phyloP scores from a whole-genome alignment of 495 filamentous ascomycete species.

The Bombardia bombarda region DNA sequence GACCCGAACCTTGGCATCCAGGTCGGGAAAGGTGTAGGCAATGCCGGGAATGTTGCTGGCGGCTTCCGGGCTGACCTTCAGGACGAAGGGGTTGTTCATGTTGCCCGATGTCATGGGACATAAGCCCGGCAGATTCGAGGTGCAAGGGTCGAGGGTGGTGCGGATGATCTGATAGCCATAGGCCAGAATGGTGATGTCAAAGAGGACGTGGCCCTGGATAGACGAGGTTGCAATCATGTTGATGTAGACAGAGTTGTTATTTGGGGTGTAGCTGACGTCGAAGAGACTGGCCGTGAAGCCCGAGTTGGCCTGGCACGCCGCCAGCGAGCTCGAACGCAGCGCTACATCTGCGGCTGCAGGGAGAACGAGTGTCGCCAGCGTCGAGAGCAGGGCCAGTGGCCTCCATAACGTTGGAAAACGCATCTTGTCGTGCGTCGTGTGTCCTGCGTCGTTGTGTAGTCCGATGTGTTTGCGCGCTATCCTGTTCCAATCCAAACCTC shows the following conservation, averaged over 20 bases:
- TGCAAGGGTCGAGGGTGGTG: constrained; percentile 69
- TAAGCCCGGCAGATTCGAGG: constrained; percentile 59
- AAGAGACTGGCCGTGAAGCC: constrained; percentile 79
- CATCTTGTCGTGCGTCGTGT: neutral
- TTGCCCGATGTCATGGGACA: constrained; percentile 90
- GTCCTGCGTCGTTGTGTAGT: neutral
- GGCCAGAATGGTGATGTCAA: constrained; percentile 66
- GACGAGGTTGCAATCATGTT: constrained; percentile 77
- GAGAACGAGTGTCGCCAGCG: constrained; percentile 23
- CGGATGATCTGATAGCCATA: constrained; percentile 69
- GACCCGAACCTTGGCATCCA: constrained; percentile 81
- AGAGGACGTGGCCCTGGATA: constrained; percentile 76
- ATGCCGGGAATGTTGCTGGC: constrained; percentile 68
- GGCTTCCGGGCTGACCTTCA: constrained; percentile 49
- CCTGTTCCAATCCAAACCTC: no score
- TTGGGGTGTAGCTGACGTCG: constrained; percentile 70
- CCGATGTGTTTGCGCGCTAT: no score
- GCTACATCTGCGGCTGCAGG: constrained; percentile 25
- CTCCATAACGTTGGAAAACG: neutral
- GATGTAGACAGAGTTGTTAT: constrained; percentile 62
- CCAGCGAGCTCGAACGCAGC: constrained; percentile 68
- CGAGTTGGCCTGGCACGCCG: constrained; percentile 67
- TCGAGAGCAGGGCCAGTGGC: constrained; percentile 25
- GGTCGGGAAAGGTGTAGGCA: constrained; percentile 83
- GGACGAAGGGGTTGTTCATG: constrained; percentile 65